A percentile compares a stretch with the other conserved stretches of the same genome.
phyloP scores from a whole-genome alignment of 192 early-diverging fungal species.

The Haplosporangium gracile region DNA sequence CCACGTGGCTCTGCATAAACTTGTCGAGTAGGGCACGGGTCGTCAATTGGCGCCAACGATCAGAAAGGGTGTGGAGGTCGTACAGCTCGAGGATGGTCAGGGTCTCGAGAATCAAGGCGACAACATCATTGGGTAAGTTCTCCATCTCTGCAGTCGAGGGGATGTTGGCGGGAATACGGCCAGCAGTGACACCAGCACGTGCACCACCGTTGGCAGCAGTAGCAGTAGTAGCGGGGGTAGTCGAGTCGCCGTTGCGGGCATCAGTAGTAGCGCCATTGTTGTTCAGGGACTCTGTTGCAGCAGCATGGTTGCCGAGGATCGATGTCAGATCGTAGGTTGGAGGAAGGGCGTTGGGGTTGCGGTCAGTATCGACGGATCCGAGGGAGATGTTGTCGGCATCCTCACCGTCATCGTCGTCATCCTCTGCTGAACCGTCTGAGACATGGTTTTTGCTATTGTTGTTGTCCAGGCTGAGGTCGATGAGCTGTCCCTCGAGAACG shows the following conservation, averaged over 20 bases:
- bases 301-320: constrained; percentile 35
- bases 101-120: constrained; percentile 52
- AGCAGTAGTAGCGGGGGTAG: not conserved
- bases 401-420: constrained; percentile 31
- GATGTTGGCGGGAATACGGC: constrained; percentile 34
- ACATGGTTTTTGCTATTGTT: not conserved
- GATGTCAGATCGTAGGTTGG: constrained; percentile 51
- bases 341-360: constrained; percentile 25
- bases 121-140: constrained; percentile 55
- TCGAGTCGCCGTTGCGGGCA: constrained; percentile 12
- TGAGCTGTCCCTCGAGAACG: constrained; percentile 30
- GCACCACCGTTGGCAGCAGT: not conserved
- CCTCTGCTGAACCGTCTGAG: constrained; percentile 20
- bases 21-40: constrained; percentile 47
- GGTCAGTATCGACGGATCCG: constrained; percentile 43
- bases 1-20: constrained; percentile 43
- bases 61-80: constrained; percentile 48
- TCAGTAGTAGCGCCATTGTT: not conserved
- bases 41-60: constrained; percentile 49
- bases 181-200: not conserved
- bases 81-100: constrained; percentile 48
- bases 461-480: constrained; percentile 21
- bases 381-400: constrained; percentile 45
- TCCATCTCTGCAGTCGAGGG: constrained; percentile 56
- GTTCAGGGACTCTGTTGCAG: constrained; percentile 11